A percentile compares a stretch with the other conserved stretches of the same genome.
phyloP scores from a whole-genome alignment of 345 rosid species.

The Theobroma cacao region DNA sequence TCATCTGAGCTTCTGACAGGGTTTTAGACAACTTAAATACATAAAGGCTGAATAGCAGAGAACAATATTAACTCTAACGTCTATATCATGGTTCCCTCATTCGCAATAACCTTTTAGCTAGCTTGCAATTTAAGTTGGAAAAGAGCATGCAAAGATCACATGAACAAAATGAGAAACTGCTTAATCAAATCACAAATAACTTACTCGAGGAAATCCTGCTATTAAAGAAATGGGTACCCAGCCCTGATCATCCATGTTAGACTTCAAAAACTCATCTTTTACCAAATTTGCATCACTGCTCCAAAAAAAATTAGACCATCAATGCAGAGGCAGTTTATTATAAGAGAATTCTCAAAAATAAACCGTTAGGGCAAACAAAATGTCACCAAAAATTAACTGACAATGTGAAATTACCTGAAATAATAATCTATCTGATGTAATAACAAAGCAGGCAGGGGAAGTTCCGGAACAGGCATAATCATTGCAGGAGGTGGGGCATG shows the following conservation, averaged over 20 bases:
- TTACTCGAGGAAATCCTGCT: conserved; percentile 54
- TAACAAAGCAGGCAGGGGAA: conserved; percentile 31
- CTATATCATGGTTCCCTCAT: neutral
- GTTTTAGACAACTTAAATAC: neutral
- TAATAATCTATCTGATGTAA: conserved; percentile 59
- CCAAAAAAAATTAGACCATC: conserved; percentile 13
- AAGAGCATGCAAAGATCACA: neutral
- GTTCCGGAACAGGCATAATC: conserved; percentile 34
- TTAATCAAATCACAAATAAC: conserved; percentile 13
- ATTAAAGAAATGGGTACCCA: conserved; percentile 52
- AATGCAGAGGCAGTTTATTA: neutral
- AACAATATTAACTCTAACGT: neutral
- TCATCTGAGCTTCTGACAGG: neutral
- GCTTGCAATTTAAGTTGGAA: neutral
- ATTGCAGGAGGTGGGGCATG: conserved; percentile 32
- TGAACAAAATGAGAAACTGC: neutral
- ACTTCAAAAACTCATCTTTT: conserved; percentile 46
- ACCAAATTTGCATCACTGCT: conserved; percentile 55
- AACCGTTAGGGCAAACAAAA: neutral
- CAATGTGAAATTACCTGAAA: conserved; percentile 44
- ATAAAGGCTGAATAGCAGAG: neutral
- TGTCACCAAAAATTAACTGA: neutral
- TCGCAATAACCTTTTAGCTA: neutral
- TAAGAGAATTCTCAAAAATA: neutral
- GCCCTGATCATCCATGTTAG: conserved; percentile 52